Evolutionary conservation across 1,284 basidiomycete species (phyloP).

Genomic region (Melanopsichium pennsylvanicum): DNA sequence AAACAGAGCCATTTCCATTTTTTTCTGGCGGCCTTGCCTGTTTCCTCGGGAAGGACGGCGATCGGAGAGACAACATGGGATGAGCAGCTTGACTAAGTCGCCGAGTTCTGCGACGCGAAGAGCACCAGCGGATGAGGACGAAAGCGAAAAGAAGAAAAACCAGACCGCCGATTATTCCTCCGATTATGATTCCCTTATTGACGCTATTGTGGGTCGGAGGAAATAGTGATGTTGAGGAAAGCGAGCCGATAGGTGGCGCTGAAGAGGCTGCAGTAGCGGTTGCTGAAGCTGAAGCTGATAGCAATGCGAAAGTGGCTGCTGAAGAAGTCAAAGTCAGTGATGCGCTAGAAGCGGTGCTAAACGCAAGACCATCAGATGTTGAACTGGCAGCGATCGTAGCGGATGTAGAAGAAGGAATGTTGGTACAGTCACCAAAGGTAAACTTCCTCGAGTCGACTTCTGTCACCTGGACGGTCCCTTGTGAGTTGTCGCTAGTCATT

Average conservation of each 20-base stretch:
- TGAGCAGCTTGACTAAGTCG: constrained; percentile 3
- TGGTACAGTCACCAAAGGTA: constrained; percentile 6
- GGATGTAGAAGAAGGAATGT: neutral
- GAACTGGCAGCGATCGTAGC: neutral
- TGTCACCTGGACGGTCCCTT: constrained; percentile 8
- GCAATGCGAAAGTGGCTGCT: neutral
- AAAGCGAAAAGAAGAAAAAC: constrained; percentile 1
- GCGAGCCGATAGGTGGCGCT: neutral
- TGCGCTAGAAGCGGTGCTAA: neutral
- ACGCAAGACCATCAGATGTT: too few relatives aligned
- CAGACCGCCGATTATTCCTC: constrained; percentile 10
- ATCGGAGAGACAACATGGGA: constrained; percentile 2
- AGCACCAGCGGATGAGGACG: constrained; percentile 13
- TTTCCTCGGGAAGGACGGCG: constrained; percentile 9
- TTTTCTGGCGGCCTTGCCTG: neutral
- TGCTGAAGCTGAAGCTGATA: neutral
- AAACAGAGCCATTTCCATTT: neutral
- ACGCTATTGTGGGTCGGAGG: neutral
- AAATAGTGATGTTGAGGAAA: constrained; percentile 1
- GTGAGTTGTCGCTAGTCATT: neutral
- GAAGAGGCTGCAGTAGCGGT: neutral
- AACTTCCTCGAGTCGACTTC: constrained; percentile 6
- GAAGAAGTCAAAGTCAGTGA: neutral
- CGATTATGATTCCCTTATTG: constrained; percentile 20
- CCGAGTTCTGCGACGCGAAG: constrained; percentile 13